These are phyloP conservation scores for Tolypocladium cylindrosporum DNA, from an alignment of 2,329 filamentous ascomycete species.

Conservation along the genomic window DNA sequence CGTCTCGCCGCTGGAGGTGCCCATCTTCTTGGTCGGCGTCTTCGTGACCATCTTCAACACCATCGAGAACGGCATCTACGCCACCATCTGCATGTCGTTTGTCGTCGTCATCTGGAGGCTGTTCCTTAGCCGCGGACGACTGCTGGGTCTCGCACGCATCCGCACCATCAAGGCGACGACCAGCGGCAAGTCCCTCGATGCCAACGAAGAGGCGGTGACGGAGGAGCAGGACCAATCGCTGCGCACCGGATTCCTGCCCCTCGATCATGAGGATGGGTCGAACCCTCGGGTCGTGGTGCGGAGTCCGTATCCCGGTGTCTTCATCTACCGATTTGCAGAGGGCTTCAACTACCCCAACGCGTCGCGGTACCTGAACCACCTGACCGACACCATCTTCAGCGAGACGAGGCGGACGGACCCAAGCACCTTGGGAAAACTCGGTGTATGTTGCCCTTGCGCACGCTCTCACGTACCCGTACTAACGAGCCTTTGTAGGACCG, in stretches of 20 bases:
- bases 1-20: conserved; percentile 69
- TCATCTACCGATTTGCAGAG: conserved; percentile 45
- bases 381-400: conserved; percentile 34
- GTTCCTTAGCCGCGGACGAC: conserved; percentile 66
- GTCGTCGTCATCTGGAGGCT: conserved; percentile 68
- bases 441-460: conserved; percentile 23
- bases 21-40: conserved; percentile 81
- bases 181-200: conserved; percentile 20
- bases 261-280: conserved; percentile 39
- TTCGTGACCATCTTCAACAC: conserved; percentile 70
- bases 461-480: background rate
- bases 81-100: conserved; percentile 60
- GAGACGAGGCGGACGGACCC: conserved; percentile 35
- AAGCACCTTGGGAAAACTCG: conserved; percentile 32
- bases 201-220: conserved; percentile 17
- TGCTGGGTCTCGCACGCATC: conserved; percentile 70
- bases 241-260: conserved; percentile 33
- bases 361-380: conserved; percentile 37
- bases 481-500: conserved; percentile 27
- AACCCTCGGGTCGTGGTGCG: conserved; percentile 36
- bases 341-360: conserved; percentile 49
- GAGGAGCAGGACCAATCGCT: conserved; percentile 36
- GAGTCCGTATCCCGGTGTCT: conserved; percentile 42
- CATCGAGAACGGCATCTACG: conserved; percentile 83
- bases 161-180: conserved; percentile 78